Conservation (phyloP, 371 early-diverging fungal genomes). For the Apophysomyces elegans region DNA sequence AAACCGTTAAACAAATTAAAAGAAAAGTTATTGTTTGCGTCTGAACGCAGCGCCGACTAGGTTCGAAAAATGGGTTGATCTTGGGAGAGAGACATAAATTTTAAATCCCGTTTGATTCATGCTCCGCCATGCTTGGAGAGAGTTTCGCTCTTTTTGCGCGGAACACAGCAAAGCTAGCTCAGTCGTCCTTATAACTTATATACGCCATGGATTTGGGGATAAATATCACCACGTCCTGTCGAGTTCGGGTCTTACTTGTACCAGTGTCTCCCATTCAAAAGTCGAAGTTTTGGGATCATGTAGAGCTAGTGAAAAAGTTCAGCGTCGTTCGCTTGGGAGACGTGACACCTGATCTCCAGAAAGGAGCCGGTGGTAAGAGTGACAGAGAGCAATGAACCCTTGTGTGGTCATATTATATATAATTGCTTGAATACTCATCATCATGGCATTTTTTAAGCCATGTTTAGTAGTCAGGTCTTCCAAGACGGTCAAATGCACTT, state of each 20-base stretch:
- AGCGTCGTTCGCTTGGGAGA: constrained; percentile 58
- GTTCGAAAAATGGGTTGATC: too few species aligned
- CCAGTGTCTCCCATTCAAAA: constrained; percentile 75
- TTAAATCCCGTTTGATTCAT: neutral
- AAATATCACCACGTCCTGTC: constrained; percentile 62
- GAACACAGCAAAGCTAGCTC: neutral
- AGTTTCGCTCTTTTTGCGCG: neutral
- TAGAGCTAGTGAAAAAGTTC: constrained; percentile 64
- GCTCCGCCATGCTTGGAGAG: neutral
- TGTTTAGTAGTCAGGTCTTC: constrained; percentile 62
- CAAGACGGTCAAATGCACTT: constrained; percentile 82
- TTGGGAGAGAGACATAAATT: neutral
- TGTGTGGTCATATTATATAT: too few species aligned
- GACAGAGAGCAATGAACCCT: too few species aligned
- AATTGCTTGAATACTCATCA: neutral
- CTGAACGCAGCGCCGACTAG: too few species aligned
- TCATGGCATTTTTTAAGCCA: constrained; percentile 31
- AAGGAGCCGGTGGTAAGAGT: constrained; percentile 50
- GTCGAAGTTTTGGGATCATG: constrained; percentile 69
- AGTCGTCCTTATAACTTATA: neutral
- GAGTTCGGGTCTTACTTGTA: constrained; percentile 72
- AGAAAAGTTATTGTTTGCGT: neutral
- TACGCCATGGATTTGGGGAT: constrained; percentile 48
- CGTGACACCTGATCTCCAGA: constrained; percentile 61
- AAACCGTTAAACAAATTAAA: neutral